These are phyloP conservation scores for Rusavskia elegans DNA, from an alignment of 495 filamentous ascomycete species.

Conservation along the genomic window DNA sequence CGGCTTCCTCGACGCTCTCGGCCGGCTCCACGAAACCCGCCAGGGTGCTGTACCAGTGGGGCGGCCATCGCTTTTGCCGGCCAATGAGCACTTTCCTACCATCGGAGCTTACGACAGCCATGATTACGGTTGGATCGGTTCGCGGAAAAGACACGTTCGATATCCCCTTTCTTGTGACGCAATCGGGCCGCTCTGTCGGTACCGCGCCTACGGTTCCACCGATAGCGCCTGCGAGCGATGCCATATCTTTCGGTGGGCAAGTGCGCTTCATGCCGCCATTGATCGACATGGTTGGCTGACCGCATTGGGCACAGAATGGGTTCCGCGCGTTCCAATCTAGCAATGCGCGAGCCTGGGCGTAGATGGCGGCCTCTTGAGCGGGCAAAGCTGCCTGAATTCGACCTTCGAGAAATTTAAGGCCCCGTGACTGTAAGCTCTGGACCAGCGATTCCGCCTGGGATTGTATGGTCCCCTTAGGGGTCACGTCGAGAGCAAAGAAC, in stretches of 20 bases:
- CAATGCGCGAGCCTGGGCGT: constrained; percentile 78
- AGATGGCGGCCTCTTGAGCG: constrained; percentile 57
- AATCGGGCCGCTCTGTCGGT: constrained; percentile 42
- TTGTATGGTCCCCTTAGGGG: constrained; percentile 43
- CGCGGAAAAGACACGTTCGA: constrained; percentile 85
- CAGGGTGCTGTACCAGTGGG: constrained; percentile 73
- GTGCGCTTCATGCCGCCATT: constrained; percentile 83
- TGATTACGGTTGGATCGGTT: constrained; percentile 55
- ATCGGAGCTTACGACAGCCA: constrained; percentile 69
- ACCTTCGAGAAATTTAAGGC: constrained; percentile 41
- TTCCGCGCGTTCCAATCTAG: constrained; percentile 92
- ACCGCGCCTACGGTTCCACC: constrained; percentile 19
- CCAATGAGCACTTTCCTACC: constrained; percentile 67
- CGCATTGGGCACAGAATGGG: constrained; percentile 80
- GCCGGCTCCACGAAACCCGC: constrained; percentile 93
- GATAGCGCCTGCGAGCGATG: constrained; percentile 21
- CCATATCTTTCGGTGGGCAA: constrained; percentile 66
- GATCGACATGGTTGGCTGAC: constrained; percentile 65
- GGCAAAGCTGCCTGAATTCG: constrained; percentile 41
- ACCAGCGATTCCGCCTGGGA: constrained; percentile 34
- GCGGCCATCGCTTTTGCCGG: constrained; percentile 68
- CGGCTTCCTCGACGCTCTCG: constrained; percentile 88
- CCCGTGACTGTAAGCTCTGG: constrained; percentile 39
- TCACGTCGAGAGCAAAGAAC: constrained; percentile 82
- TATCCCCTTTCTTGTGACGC: constrained; percentile 54